A percentile compares a stretch with the other conserved stretches of the same genome.
phyloP scores from a whole-genome alignment of 1,284 basidiomycete genomes.

The Cryptococcus maquisensis region DNA sequence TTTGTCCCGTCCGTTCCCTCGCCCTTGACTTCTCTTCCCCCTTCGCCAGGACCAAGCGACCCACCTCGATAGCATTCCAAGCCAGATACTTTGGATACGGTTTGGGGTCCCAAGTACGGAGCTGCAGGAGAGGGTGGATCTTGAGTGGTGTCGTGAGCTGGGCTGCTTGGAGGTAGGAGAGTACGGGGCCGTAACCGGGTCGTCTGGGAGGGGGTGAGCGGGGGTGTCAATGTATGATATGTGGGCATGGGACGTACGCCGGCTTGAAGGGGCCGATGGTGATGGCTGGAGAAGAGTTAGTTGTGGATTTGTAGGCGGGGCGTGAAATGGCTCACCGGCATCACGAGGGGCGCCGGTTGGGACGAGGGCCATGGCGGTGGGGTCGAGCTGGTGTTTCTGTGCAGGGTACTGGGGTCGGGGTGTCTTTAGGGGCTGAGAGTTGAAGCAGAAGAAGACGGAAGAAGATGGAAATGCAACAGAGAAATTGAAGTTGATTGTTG shows the following conservation, averaged over 20 bases:
- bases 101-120: constrained; percentile 41
- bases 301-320: neutral
- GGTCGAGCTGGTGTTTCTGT: neutral
- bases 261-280: constrained; percentile 44
- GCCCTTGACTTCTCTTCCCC: neutral
- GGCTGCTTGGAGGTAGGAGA: constrained; percentile 44
- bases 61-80: constrained; percentile 41
- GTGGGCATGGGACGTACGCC: constrained; percentile 24
- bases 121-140: constrained; percentile 42
- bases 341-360: constrained; percentile 26
- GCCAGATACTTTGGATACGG: constrained; percentile 41
- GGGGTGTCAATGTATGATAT: neutral
- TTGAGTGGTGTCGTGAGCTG: constrained; percentile 39
- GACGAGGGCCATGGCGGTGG: constrained; percentile 22
- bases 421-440: no score
- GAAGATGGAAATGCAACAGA: no score
- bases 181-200: constrained; percentile 43
- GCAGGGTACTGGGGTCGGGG: no score
- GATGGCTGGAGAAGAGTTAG: constrained; percentile 22
- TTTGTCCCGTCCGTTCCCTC: neutral
- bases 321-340: constrained; percentile 23
- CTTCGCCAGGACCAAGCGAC: constrained; percentile 1
- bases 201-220: constrained; percentile 23
- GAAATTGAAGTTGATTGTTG: no score
- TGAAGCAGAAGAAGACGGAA: no score